phyloP scores from a whole-genome alignment of 2,329 filamentous ascomycete genomes.

The Cordyceps sp. region DNA sequence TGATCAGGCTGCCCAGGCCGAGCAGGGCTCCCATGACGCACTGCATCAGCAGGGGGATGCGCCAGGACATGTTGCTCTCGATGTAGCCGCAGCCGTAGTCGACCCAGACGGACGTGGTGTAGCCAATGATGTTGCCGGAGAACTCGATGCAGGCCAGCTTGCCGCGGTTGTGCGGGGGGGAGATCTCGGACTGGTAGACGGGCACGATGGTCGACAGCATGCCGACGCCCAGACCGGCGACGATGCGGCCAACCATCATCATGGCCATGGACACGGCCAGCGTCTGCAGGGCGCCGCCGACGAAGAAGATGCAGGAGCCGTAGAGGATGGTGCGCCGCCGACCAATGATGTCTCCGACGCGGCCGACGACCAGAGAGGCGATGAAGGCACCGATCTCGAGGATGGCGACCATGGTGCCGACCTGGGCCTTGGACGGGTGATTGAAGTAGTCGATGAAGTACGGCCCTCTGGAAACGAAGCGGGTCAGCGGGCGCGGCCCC shows the following conservation, averaged over 20 bases:
- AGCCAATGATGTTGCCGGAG: slow-evolving; percentile 90
- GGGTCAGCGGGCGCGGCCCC: background rate
- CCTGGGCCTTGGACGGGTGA: slow-evolving; percentile 69
- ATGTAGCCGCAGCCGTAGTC: slow-evolving; percentile 96
- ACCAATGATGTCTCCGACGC: slow-evolving; percentile 81
- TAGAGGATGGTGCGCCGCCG: slow-evolving; percentile 82
- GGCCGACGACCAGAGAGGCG: slow-evolving; percentile 71
- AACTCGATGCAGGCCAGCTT: slow-evolving; percentile 97
- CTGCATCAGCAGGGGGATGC: slow-evolving; percentile 77
- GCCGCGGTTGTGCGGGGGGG: slow-evolving; percentile 87
- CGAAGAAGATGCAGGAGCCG: slow-evolving; percentile 74
- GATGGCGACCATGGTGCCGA: slow-evolving; percentile 96
- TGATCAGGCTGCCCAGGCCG: slow-evolving; percentile 72
- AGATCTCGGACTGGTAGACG: slow-evolving; percentile 89
- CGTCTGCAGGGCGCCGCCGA: slow-evolving; percentile 73
- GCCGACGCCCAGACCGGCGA: slow-evolving; percentile 75
- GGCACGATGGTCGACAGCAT: slow-evolving; percentile 84
- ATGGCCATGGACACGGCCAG: slow-evolving; percentile 70
- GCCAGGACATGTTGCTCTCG: slow-evolving; percentile 72
- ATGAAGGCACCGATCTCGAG: slow-evolving; percentile 87
- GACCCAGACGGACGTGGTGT: slow-evolving; percentile 94
- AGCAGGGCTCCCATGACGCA: slow-evolving; percentile 85
- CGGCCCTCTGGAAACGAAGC: slow-evolving; percentile 43
- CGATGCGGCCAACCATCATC: slow-evolving; percentile 73
- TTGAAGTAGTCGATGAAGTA: slow-evolving; percentile 89